Percentiles rank a stretch among this genome's conserved stretches.
phyloP scores from a whole-genome alignment of 768 basidiomycete genomes.

The Hemileccinum impolitum region DNA sequence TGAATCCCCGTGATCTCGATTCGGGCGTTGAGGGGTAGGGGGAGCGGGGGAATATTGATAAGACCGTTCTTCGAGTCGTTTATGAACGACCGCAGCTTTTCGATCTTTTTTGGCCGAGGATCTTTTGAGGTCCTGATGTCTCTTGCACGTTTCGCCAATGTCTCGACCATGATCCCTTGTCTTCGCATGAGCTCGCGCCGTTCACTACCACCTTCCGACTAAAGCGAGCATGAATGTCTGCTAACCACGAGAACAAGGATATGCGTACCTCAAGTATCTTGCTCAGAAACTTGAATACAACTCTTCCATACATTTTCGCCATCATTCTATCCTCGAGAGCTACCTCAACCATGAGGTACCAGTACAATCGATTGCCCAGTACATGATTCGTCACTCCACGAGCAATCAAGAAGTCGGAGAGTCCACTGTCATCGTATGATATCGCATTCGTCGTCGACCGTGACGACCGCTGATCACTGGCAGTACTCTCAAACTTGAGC shows the following conservation, averaged over 20 bases:
- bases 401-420: constrained; percentile 88
- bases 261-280: constrained; percentile 75
- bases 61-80: constrained; percentile 84
- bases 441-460: constrained; percentile 69
- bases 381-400: constrained; percentile 81
- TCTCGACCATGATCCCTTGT: constrained; percentile 87
- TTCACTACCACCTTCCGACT: constrained; percentile 75
- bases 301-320: constrained; percentile 90
- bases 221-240: not conserved
- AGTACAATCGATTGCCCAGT: constrained; percentile 89
- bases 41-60: constrained; percentile 73
- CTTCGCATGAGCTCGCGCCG: constrained; percentile 86
- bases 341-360: constrained; percentile 98
- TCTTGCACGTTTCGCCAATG: constrained; percentile 79
- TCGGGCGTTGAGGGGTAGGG: constrained; percentile 88
- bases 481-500: constrained; percentile 89
- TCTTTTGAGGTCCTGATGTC: constrained; percentile 91
- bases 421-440: constrained; percentile 87
- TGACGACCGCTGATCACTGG: constrained; percentile 73
- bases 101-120: constrained; percentile 94
- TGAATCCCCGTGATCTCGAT: constrained; percentile 83
- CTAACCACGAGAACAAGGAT: not conserved
- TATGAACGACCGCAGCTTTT: constrained; percentile 83
- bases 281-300: constrained; percentile 87
- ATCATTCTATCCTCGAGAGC: constrained; percentile 81